Evolutionary conservation across 768 basidiomycete species (phyloP).

Genomic region (Phlebiopsis flavidoalba): DNA sequence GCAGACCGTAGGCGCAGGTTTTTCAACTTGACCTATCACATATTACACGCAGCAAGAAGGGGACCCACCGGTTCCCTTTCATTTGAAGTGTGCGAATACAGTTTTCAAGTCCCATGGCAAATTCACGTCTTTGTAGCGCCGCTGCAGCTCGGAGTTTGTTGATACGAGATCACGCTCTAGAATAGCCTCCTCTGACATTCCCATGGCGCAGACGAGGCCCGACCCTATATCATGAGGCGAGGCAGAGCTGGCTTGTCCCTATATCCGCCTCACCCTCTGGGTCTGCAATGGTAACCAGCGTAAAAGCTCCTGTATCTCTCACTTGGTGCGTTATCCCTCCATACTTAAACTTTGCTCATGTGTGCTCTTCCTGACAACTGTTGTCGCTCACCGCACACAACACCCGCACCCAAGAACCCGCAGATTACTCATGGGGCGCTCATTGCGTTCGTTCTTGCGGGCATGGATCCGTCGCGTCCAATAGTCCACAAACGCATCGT

Average conservation of each 20-base stretch:
- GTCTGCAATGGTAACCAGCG: neutral
- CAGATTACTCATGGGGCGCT: neutral
- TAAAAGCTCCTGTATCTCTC: neutral
- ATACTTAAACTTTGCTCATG: neutral
- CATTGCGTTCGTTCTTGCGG: neutral
- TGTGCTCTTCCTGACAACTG: neutral
- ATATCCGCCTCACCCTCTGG: neutral
- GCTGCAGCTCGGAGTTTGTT: neutral
- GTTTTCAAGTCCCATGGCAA: neutral
- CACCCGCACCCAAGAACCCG: neutral
- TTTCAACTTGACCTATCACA: neutral
- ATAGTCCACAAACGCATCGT: neutral
- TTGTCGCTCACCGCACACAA: neutral
- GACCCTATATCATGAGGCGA: neutral
- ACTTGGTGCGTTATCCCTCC: neutral
- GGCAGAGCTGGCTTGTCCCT: neutral
- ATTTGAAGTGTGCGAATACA: neutral
- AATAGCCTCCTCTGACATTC: neutral
- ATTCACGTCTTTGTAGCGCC: neutral
- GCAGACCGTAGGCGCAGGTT: too few relatives aligned
- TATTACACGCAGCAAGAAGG: neutral
- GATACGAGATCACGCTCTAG: neutral
- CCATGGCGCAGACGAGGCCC: neutral
- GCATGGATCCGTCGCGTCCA: neutral
- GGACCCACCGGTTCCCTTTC: neutral